These are phyloP conservation scores for Boletus rubroflammeus DNA, from an alignment of 768 basidiomycete genomes.

Conservation along the genomic window DNA sequence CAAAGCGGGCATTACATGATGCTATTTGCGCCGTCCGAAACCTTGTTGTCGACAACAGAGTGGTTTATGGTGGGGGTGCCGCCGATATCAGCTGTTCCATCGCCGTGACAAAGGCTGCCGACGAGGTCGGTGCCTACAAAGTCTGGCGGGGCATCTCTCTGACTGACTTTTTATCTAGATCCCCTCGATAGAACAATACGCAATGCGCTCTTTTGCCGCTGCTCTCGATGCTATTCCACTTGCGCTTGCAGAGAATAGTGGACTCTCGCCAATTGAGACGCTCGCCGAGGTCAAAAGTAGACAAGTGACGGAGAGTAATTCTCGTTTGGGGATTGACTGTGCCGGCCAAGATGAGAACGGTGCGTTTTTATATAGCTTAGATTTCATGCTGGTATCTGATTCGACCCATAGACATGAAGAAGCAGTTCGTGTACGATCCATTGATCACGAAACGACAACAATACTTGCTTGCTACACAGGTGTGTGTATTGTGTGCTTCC, in stretches of 20 bases:
- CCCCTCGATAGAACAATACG: conserved; percentile 97
- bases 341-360: conserved; percentile 82
- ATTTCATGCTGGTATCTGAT: neutral
- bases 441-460: conserved; percentile 97
- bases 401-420: conserved; percentile 79
- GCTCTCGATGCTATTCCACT: conserved; percentile 94
- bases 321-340: conserved; percentile 92
- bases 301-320: conserved; percentile 82
- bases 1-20: conserved; percentile 96
- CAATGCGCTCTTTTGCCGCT: conserved; percentile 98
- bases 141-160: neutral
- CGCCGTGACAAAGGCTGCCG: conserved; percentile 91
- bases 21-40: conserved; percentile 97
- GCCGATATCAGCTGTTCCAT: conserved; percentile 95
- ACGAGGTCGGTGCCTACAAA: conserved; percentile 56
- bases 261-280: conserved; percentile 93
- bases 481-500: conserved; percentile 30
- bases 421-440: conserved; percentile 95
- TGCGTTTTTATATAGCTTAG: conserved; percentile 31
- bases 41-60: conserved; percentile 89
- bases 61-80: conserved; percentile 97
- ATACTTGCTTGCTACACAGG: conserved; percentile 94
- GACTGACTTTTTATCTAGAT: conserved; percentile 48
- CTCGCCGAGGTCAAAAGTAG: conserved; percentile 93
- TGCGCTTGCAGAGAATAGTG: conserved; percentile 97